A percentile compares a stretch with the other conserved stretches of the same genome.
phyloP scores from a whole-genome alignment of 225 moss, liverwort and hornwort species.

The Pseudoscleropodium purum region DNA sequence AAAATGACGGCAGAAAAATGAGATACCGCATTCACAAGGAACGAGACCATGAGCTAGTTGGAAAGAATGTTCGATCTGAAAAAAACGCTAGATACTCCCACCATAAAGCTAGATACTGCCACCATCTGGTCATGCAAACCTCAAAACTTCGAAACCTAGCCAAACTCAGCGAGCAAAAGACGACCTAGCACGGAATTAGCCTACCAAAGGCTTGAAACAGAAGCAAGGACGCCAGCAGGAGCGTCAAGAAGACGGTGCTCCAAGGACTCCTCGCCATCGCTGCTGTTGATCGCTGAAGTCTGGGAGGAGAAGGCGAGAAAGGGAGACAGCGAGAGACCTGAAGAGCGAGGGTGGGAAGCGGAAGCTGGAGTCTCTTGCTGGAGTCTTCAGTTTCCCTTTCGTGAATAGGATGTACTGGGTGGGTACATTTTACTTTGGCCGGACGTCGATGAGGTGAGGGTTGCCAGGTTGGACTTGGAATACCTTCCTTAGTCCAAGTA shows the following conservation, averaged over 20 bases:
- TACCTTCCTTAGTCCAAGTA: neutral
- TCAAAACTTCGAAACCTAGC: neutral
- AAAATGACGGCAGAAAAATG: neutral
- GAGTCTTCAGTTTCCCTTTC: neutral
- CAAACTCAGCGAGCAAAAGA: neutral
- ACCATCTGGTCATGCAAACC: neutral
- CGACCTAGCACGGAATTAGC: neutral
- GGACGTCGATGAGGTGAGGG: neutral
- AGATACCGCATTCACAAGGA: neutral
- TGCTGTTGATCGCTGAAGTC: neutral
- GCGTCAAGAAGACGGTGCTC: constrained; percentile 2
- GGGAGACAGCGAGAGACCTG: neutral
- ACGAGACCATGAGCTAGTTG: neutral
- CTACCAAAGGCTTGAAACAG: constrained; percentile 16
- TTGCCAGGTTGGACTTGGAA: neutral
- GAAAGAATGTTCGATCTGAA: neutral
- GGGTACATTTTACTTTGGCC: neutral
- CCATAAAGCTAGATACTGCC: neutral
- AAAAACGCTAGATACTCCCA: neutral
- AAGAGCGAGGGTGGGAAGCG: no score
- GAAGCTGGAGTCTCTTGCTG: neutral
- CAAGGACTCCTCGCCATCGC: constrained; percentile 22
- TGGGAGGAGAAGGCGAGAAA: neutral
- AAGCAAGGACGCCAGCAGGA: constrained; percentile 17
- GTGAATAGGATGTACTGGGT: neutral